These are phyloP conservation scores for Ogataea kodamae DNA, from an alignment of 805 yeast species.

Conservation along the genomic window DNA sequence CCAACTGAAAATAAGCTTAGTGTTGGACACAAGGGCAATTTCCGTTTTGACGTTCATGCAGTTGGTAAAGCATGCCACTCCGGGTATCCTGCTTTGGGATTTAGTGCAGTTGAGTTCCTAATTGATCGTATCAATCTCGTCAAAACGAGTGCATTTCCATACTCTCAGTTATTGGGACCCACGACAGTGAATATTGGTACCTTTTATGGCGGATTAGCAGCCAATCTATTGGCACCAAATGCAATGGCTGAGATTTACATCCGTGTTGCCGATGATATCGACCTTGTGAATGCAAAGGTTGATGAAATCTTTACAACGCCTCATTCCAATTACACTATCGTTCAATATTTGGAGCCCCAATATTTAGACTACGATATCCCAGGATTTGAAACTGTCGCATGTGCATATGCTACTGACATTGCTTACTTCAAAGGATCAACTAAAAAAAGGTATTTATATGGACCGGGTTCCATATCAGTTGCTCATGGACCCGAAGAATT, in stretches of 20 bases:
- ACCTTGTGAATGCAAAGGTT: constrained; percentile 35
- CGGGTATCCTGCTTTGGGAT: constrained; percentile 60
- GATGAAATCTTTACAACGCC: constrained; percentile 26
- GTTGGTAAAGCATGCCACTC: constrained; percentile 54
- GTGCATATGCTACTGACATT: constrained; percentile 34
- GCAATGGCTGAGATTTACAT: constrained; percentile 46
- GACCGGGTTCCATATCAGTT: constrained; percentile 55
- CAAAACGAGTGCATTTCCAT: constrained; percentile 40
- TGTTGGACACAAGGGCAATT: constrained; percentile 59
- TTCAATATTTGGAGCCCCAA: constrained; percentile 33
- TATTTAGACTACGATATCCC: constrained; percentile 52
- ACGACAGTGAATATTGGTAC: constrained; percentile 55
- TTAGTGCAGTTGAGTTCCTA: constrained; percentile 51
- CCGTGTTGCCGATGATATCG: constrained; percentile 48
- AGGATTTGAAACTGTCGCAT: constrained; percentile 44
- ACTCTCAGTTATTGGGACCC: constrained; percentile 48
- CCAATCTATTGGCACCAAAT: constrained; percentile 54
- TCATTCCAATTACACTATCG: constrained; percentile 13
- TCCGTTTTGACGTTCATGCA: constrained; percentile 37
- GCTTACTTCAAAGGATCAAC: constrained; percentile 29
- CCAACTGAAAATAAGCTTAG: constrained; percentile 65
- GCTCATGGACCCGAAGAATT: constrained; percentile 39
- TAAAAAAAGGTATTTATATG: constrained; percentile 47
- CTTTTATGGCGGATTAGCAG: constrained; percentile 55
- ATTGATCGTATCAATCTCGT: constrained; percentile 43